Percentiles rank a stretch among this genome's conserved stretches.
These are phyloP conservation scores for Cucurbita pepo DNA, from an alignment of 306 rosid species.

Conservation along the genomic window DNA sequence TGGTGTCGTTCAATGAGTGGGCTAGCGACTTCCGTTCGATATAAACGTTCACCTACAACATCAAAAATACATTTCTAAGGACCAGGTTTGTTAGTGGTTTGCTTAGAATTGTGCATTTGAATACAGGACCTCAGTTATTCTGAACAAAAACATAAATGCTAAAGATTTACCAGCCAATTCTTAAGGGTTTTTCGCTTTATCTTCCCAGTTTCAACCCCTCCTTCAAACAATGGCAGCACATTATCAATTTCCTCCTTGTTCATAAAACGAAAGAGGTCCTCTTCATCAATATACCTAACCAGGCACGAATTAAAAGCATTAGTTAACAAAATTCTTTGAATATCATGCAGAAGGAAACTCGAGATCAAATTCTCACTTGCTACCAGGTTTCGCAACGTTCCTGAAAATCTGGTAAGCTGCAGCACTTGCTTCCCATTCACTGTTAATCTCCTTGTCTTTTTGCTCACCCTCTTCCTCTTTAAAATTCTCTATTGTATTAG, in stretches of 20 bases:
- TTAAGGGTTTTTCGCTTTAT: slow-evolving; percentile 59
- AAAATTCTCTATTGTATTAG: slow-evolving; percentile 23
- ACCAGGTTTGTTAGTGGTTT: not conserved
- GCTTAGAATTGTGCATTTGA: not conserved
- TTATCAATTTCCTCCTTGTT: slow-evolving; percentile 51
- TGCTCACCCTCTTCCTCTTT: slow-evolving; percentile 33
- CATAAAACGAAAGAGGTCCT: slow-evolving; percentile 63
- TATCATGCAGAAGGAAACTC: not conserved
- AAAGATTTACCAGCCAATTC: slow-evolving; percentile 57
- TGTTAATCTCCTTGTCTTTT: slow-evolving; percentile 45
- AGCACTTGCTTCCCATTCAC: slow-evolving; percentile 72
- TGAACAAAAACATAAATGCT: not conserved
- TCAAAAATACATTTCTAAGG: not conserved
- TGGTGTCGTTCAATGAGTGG: slow-evolving; percentile 64
- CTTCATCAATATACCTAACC: slow-evolving; percentile 57
- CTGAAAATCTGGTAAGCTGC: slow-evolving; percentile 48
- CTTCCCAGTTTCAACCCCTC: slow-evolving; percentile 45
- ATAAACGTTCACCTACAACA: slow-evolving; percentile 61
- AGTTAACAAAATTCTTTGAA: slow-evolving; percentile 6
- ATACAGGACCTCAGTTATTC: not conserved
- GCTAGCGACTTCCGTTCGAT: slow-evolving; percentile 55
- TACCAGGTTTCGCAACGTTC: slow-evolving; percentile 51
- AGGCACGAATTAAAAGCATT: not conserved
- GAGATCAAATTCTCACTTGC: slow-evolving; percentile 36
- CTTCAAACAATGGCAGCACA: slow-evolving; percentile 57